phyloP scores from a whole-genome alignment of 148 eudicot species.

The Chenopodium berlandieri region DNA sequence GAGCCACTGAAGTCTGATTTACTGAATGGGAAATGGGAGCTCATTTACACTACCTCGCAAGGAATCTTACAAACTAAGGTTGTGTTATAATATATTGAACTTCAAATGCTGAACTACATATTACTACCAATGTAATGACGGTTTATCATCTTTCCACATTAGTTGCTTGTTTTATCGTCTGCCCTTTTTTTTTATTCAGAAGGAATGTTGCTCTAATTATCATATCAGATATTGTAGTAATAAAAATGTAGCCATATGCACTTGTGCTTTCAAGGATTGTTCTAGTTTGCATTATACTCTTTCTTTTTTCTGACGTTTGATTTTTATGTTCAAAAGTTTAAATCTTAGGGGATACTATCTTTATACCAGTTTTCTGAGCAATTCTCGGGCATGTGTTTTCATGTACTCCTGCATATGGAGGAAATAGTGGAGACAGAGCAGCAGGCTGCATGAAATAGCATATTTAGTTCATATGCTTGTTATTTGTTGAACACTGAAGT shows the following conservation, averaged over 20 bases:
- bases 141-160: background rate
- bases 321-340: background rate
- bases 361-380: too few species aligned
- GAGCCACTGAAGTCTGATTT: conserved; percentile 75
- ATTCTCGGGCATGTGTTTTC: background rate
- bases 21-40: conserved; percentile 94
- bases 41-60: conserved; percentile 81
- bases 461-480: background rate
- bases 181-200: background rate
- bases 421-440: background rate
- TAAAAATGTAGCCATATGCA: background rate
- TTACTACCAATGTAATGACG: background rate
- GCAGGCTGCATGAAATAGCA: background rate
- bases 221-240: background rate
- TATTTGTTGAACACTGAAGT: background rate
- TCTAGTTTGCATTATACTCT: background rate
- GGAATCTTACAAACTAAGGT: conserved; percentile 80
- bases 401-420: background rate
- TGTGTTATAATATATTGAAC: background rate
- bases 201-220: background rate
- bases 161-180: conserved; percentile 1
- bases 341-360: background rate
- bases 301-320: background rate
- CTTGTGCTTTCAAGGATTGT: background rate
- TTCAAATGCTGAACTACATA: background rate